Evolutionary conservation across 1,139 yeast genomes (phyloP), one percentile per base, ranked within the genome.

Genomic region (Debaryomyces fabryi): DNA sequence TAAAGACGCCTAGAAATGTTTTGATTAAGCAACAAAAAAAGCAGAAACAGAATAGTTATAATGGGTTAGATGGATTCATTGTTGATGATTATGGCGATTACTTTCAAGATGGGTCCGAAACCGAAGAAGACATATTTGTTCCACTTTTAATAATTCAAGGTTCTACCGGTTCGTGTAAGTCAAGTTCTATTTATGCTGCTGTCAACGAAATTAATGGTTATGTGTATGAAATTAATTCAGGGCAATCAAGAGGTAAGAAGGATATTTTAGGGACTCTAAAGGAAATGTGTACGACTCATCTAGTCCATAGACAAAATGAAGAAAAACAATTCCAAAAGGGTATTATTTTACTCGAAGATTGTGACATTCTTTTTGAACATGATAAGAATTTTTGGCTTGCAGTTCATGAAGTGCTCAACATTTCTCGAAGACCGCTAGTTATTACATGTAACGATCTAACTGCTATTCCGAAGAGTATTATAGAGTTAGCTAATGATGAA

Each of bases 221-320:
- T 56, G 88, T 92, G 1, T 86, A 88, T 62, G 99, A 93, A 62
- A 76, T 92, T 35, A 90, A 89, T 62, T 74, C 93, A 0, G 82
- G 92, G 10, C 85, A 82, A 57, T 73, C 82, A 36, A 74, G 98
- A 57, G 82, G 93, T 0, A 80, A 87, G 39, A 86, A 83, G 58
- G 93, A 88, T 52, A 78, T 92, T 18, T 69, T 76, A 49, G 79
- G 83, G 24, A 79, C 78, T 33, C 71, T 93, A 40, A 85, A 81
- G 47, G 98, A 95, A 58, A 78, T 90, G 49, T 85, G 95, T 49
- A 92, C 96, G 3, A 87, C 96, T 0, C 93, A 90, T 52, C 71
- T 88, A 44, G 93, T 93, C 0, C 90, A 86, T 59, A 71, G 71
- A 39, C 68, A 65, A 45, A 56, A 56, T 20, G 69, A 63, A 32